Conservation (phyloP, 164 flowering plant genomes). For the Berberis thunbergii region DNA sequence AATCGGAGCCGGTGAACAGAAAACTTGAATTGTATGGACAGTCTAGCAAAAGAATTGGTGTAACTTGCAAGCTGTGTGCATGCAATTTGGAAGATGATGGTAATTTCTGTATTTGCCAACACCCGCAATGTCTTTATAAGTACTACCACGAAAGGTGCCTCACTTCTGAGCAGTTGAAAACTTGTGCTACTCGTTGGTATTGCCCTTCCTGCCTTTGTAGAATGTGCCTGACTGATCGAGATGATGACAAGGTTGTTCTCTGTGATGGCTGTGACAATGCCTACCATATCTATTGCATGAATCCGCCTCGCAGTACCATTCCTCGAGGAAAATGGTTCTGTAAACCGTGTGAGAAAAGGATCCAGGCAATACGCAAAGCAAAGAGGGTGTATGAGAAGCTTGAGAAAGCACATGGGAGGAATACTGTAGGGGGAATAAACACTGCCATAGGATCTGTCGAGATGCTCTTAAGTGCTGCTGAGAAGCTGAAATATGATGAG, state of each 20-base stretch:
- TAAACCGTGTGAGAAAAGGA: slow-evolving; percentile 38
- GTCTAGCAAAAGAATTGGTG: slow-evolving; percentile 1
- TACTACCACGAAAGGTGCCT: slow-evolving; percentile 66
- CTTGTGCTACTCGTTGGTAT: slow-evolving; percentile 56
- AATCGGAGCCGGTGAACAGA: no score
- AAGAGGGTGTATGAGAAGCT: no score
- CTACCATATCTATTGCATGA: slow-evolving; percentile 78
- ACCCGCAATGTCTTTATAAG: slow-evolving; percentile 41
- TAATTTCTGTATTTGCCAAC: slow-evolving; percentile 36
- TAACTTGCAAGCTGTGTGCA: slow-evolving; percentile 49
- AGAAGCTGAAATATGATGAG: no score
- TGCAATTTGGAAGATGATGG: slow-evolving; percentile 22
- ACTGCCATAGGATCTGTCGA: no score
- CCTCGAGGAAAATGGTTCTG: slow-evolving; percentile 86
- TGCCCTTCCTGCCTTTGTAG: slow-evolving; percentile 94
- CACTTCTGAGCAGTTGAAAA: slow-evolving; percentile 33
- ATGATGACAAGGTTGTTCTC: slow-evolving; percentile 65
- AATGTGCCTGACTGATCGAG: slow-evolving; percentile 57
- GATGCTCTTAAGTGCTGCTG: no score
- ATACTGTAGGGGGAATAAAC: no score
- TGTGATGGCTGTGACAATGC: slow-evolving; percentile 64
- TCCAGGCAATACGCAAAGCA: slow-evolving; percentile 20
- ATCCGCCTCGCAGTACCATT: slow-evolving; percentile 42
- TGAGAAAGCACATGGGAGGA: no score
- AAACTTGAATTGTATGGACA: background rate